phyloP scores from a whole-genome alignment of 2,329 filamentous ascomycete species.

The Colletotrichum costaricense region DNA sequence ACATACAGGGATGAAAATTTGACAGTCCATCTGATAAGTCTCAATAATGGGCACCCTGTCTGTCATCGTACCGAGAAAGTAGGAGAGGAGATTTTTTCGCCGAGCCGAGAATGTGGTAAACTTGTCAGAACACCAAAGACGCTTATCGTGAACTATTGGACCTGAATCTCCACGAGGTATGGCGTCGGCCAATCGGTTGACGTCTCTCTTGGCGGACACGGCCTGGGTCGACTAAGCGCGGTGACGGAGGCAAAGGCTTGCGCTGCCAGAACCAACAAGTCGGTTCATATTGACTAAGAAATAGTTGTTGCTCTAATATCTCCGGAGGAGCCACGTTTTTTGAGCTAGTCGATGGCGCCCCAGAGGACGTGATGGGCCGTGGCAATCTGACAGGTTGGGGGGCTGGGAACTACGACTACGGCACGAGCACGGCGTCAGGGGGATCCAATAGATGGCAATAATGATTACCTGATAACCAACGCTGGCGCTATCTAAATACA shows the following conservation, averaged over 20 bases:
- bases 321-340: not conserved
- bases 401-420: too few species aligned
- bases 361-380: not conserved
- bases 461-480: not conserved
- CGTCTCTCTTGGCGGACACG: not conserved
- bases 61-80: too few species aligned
- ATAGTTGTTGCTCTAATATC: not conserved
- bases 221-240: not conserved
- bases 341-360: not conserved
- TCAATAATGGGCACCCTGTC: too few species aligned
- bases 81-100: not conserved
- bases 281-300: not conserved
- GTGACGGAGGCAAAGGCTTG: not conserved
- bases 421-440: not conserved
- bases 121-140: not conserved
- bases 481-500: slow-evolving; percentile 15
- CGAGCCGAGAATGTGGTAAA: not conserved
- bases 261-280: not conserved
- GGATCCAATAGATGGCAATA: not conserved
- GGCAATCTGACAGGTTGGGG: too few species aligned
- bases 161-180: not conserved
- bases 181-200: not conserved
- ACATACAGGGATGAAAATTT: not conserved
- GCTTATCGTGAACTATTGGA: not conserved
- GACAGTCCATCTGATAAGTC: not conserved